Conservation (phyloP, 2,329 filamentous ascomycete genomes). For the Fragosphaeria purpurea region DNA sequence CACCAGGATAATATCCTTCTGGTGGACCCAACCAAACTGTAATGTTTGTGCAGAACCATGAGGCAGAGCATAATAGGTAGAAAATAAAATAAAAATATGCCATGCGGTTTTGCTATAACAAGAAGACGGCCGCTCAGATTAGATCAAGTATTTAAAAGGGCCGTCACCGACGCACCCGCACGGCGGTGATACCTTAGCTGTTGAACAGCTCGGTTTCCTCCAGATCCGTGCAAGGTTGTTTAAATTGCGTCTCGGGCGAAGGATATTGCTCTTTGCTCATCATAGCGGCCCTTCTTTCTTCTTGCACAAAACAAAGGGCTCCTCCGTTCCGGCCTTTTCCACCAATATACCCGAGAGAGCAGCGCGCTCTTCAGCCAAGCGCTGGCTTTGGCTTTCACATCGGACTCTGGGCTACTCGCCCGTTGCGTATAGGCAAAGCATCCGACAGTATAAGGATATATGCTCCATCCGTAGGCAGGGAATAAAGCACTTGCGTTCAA, state of each 20-base stretch:
- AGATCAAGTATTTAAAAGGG: conserved; percentile 47
- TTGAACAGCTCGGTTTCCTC: conserved; percentile 38
- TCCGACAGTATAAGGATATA: no score
- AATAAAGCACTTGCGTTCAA: no score
- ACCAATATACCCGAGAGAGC: neutral
- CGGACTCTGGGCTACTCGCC: no score
- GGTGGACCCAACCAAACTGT: no score
- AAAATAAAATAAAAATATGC: no score
- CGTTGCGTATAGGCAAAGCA: no score
- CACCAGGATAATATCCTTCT: no score
- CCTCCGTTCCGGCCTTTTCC: neutral
- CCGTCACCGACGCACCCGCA: conserved; percentile 31
- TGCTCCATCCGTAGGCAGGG: no score
- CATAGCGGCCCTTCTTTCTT: conserved; percentile 7
- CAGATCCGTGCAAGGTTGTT: conserved; percentile 8
- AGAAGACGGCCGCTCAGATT: conserved; percentile 42
- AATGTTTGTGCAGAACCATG: no score
- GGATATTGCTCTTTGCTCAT: conserved; percentile 30
- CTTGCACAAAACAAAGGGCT: neutral
- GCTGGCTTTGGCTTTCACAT: no score
- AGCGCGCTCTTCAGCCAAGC: neutral
- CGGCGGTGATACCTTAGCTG: conserved; percentile 40
- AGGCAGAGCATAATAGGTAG: no score
- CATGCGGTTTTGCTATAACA: no score
- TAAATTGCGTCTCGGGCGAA: conserved; percentile 26